Evolutionary conservation across 2,329 filamentous ascomycete genomes (phyloP).

Genomic region (Trichoderma guizhouense): DNA sequence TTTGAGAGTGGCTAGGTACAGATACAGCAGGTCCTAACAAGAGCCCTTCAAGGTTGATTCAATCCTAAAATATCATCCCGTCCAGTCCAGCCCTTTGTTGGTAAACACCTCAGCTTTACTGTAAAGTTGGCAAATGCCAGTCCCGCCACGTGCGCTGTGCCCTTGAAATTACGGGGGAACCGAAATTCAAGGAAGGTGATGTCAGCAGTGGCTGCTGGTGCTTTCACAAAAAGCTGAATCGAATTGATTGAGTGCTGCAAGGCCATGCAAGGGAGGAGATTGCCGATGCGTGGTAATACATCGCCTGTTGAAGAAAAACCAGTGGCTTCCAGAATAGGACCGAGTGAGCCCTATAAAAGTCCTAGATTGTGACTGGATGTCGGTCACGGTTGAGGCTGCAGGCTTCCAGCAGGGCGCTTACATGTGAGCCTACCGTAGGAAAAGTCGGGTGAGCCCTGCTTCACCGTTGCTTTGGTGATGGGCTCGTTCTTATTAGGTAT

Average conservation of each 20-base stretch:
- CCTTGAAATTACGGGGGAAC: not conserved
- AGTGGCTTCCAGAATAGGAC: not conserved
- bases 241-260: not conserved
- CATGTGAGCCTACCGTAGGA: not conserved
- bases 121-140: not conserved
- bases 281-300: not conserved
- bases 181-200: not conserved
- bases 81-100: not conserved
- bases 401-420: not conserved
- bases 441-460: not conserved
- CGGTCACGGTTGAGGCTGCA: not conserved
- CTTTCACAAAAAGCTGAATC: not conserved
- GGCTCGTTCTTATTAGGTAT: not conserved
- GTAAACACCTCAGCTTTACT: not conserved
- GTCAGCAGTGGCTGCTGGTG: not conserved
- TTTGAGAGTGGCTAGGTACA: not conserved
- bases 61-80: not conserved
- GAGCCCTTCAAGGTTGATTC: not conserved
- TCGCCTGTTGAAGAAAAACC: not conserved
- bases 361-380: not conserved
- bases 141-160: not conserved
- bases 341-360: not conserved
- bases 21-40: conserved; percentile 4
- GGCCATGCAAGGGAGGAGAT: not conserved
- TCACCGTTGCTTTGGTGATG: not conserved